phyloP scores from a whole-genome alignment of 2,329 filamentous ascomycete genomes.

The Penicillium hordei region DNA sequence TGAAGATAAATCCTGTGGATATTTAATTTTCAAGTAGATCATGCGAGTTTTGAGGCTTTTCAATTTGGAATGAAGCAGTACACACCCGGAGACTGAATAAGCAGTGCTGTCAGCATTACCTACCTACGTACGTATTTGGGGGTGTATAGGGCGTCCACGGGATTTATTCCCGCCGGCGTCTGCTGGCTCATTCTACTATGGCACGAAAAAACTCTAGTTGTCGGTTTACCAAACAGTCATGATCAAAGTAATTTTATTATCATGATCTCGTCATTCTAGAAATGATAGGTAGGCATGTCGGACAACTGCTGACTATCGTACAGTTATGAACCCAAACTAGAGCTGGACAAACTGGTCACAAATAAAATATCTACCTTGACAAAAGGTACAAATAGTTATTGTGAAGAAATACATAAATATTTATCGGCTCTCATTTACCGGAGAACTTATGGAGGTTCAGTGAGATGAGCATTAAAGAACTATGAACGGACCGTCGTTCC shows the following conservation, averaged over 20 bases:
- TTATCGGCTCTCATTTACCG: no score
- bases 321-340: neutral
- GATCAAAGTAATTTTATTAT: neutral
- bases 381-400: neutral
- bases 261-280: slow-evolving; percentile 1
- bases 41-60: rapidly evolving
- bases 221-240: neutral
- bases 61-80: no score
- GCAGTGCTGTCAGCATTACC: neutral
- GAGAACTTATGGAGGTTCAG: neutral
- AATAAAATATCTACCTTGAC: neutral
- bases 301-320: neutral
- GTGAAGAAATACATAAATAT: no score
- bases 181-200: neutral
- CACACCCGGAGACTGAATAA: neutral
- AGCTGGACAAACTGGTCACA: neutral
- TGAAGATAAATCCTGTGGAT: no score
- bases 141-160: neutral
- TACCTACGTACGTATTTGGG: neutral
- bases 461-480: neutral
- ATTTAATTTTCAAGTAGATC: neutral
- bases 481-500: neutral
- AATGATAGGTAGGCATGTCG: neutral
- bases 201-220: neutral
- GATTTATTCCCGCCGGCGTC: neutral